Conservation (phyloP, 2,329 filamentous ascomycete species). For the Ramularia endophylla region DNA sequence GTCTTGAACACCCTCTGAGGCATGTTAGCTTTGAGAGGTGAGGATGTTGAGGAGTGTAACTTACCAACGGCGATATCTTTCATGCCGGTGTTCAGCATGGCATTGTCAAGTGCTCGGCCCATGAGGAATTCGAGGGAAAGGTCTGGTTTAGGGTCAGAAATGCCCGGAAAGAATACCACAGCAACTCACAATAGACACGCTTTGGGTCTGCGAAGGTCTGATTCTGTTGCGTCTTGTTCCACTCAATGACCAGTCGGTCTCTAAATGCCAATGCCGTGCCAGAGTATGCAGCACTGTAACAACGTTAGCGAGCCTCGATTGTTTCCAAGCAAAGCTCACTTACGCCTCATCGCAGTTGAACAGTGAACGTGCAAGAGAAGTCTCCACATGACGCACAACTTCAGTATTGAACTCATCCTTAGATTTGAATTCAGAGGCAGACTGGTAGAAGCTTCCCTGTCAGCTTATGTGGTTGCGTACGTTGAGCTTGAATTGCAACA, state of each 20-base stretch:
- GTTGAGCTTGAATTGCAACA: too few species aligned
- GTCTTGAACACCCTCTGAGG: slow-evolving; percentile 70
- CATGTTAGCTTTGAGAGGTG: slow-evolving; percentile 10
- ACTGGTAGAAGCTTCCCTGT: slow-evolving; percentile 36
- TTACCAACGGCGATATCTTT: slow-evolving; percentile 78
- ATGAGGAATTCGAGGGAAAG: slow-evolving; percentile 96
- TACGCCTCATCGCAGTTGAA: slow-evolving; percentile 93
- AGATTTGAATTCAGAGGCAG: slow-evolving; percentile 62
- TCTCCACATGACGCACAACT: slow-evolving; percentile 91
- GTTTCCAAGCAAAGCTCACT: slow-evolving; percentile 12
- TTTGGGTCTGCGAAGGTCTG: slow-evolving; percentile 90
- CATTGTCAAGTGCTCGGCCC: slow-evolving; percentile 94
- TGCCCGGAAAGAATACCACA: too few species aligned
- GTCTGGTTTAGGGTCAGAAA: slow-evolving; percentile 43
- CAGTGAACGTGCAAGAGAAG: slow-evolving; percentile 87
- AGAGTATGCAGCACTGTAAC: slow-evolving; percentile 69
- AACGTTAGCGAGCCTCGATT: slow-evolving; percentile 4
- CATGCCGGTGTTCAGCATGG: slow-evolving; percentile 90
- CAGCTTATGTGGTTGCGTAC: slow-evolving; percentile 4
- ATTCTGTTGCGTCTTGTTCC: slow-evolving; percentile 97
- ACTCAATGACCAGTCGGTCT: slow-evolving; percentile 86
- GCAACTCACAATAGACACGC: slow-evolving; percentile 79
- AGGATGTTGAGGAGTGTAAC: slow-evolving; percentile 19
- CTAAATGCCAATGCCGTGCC: slow-evolving; percentile 88
- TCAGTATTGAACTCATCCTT: slow-evolving; percentile 80